phyloP scores from a whole-genome alignment of 106 monocot genomes.

The Dendrobium catenatum region DNA sequence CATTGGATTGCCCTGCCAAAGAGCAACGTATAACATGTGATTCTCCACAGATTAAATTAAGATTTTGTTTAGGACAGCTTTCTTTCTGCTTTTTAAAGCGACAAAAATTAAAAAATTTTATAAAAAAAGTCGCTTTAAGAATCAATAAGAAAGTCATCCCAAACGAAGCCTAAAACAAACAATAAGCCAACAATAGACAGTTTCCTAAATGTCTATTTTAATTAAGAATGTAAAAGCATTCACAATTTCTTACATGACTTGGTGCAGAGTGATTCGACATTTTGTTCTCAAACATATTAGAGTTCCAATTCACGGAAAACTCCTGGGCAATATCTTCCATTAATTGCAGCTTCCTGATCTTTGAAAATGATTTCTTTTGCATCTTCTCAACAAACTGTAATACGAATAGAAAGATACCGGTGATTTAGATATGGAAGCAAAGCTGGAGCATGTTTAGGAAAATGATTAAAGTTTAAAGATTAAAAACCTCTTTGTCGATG shows the following conservation, averaged over 20 bases:
- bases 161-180: too few species aligned
- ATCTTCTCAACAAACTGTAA: slow-evolving; percentile 55
- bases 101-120: too few species aligned
- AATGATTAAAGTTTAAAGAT: background rate
- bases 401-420: background rate
- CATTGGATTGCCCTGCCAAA: background rate
- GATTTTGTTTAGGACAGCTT: too few species aligned
- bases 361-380: slow-evolving; percentile 45
- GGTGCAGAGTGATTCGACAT: slow-evolving; percentile 13
- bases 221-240: background rate
- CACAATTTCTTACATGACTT: slow-evolving; percentile 16
- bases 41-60: background rate
- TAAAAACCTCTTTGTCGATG: slow-evolving; percentile 59
- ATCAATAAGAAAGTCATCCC: too few species aligned
- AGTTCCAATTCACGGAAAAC: slow-evolving; percentile 51
- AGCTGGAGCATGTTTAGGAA: background rate
- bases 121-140: too few species aligned
- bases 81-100: too few species aligned
- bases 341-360: slow-evolving; percentile 48
- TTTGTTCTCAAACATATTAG: slow-evolving; percentile 21
- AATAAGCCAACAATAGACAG: too few species aligned
- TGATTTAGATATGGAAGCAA: background rate
- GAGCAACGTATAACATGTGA: background rate
- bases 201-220: too few species aligned
- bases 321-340: slow-evolving; percentile 72